Evolutionary conservation across 768 basidiomycete genomes (phyloP).

Genomic region (Neoboletus subvelutipes): DNA sequence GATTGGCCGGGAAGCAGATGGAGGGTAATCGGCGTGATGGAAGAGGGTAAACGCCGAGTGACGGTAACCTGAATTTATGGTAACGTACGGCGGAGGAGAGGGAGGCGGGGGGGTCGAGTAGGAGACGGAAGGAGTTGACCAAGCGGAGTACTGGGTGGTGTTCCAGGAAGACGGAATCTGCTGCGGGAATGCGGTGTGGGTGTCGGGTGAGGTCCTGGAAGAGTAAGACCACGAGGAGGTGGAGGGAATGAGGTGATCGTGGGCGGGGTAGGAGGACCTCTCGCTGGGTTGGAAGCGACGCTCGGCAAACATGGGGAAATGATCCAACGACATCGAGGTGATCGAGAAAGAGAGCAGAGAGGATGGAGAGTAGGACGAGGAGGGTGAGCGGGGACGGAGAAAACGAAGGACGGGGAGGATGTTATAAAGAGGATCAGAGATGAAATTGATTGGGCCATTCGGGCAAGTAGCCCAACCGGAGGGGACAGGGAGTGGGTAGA

Average conservation of each 20-base stretch:
- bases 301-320: conserved; percentile 32
- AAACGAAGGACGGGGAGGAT: conserved; percentile 11
- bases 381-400: conserved; percentile 9
- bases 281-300: conserved; percentile 33
- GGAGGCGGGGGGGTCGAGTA: conserved; percentile 24
- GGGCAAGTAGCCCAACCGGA: not conserved
- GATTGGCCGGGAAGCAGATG: conserved; percentile 21
- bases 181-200: conserved; percentile 12
- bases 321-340: conserved; percentile 33
- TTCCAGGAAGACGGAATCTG: conserved; percentile 23
- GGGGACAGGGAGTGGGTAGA: too few relatives aligned
- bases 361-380: not conserved
- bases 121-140: conserved; percentile 16
- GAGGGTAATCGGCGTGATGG: conserved; percentile 22
- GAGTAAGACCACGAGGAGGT: conserved; percentile 28
- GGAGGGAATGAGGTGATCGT: conserved; percentile 24
- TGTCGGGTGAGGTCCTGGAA: conserved; percentile 23
- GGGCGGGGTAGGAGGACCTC: conserved; percentile 21
- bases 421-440: conserved; percentile 35
- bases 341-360: not conserved
- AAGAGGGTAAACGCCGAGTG: conserved; percentile 22
- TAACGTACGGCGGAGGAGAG: conserved; percentile 25
- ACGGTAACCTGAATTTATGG: conserved; percentile 23
- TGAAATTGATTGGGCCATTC: conserved; percentile 23
- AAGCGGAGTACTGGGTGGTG: conserved; percentile 13